Base-by-base conservation (phyloP, 352 stramenopile genomes). In the Elongisporangium undulatum region DNA sequence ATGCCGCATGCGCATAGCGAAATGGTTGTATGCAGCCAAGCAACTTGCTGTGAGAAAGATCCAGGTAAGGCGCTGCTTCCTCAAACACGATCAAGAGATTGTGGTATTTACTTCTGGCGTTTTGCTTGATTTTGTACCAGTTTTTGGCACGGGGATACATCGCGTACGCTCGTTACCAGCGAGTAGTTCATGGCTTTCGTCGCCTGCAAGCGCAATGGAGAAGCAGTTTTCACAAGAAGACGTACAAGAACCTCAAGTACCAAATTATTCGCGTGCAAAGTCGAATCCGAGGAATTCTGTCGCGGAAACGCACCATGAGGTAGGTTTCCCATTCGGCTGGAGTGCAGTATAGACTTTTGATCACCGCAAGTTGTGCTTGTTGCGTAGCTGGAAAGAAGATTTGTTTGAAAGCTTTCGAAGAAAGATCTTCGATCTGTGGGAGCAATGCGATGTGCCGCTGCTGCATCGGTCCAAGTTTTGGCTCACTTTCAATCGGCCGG, bases 391-490 rank as follows among this genome's bases (percentile, higher is more conserved):
- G 82, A 87, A 85, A 56, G 45, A 66, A n/a, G 63, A 69, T 8
- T 63, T 91, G 68, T 78, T 92, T 58, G 68, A 82, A 52, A 71
- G 66, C 16, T 75, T 69, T 20, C 75, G 80, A 2, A 63, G 62
- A 38, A 79, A 77, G 41, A 82, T 91, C n/a, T 92, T 89, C 45
- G 74, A 81, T 39, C 51, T 90, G 29, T 94, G 85, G 85, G 64
- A 79, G 24, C 69, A 79, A 49, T 87, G 74, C 39, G 73, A 87
- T 53, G 81, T 84, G 16, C 77, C 85, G 6, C 55, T 94, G 20
- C 62, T 91, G 0, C 77, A 94, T 64, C 73, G 85, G 17, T 90
- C 85, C 52, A 91, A 92, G 56, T 94, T 94, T 55, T 94, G 85
- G 85, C 65, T 92, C 41, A 87, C 74, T 12, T 94, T 91, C 61